A percentile compares a stretch with the other conserved stretches of the same genome.
Conservation (phyloP, 345 rosid genomes). For the Citrus maxima region DNA sequence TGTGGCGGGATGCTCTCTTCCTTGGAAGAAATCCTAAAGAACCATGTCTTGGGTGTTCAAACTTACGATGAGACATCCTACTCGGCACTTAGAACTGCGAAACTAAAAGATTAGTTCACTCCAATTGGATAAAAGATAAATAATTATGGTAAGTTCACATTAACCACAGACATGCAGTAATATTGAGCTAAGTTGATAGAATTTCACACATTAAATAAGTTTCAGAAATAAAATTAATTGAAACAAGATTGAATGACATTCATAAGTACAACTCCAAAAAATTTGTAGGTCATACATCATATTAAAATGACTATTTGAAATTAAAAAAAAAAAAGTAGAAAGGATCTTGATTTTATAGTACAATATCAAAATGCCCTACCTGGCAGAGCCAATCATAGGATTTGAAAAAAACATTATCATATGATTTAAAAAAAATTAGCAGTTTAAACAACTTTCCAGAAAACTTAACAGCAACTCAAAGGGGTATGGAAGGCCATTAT, state of each 20-base stretch:
- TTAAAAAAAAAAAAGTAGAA: neutral
- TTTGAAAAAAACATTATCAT: neutral
- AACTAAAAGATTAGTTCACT: constrained; percentile 7
- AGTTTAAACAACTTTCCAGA: neutral
- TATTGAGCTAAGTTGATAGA: neutral
- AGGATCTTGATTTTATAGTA: neutral
- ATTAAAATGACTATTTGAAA: neutral
- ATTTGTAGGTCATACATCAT: neutral
- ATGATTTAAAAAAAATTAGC: neutral
- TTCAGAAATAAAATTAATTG: neutral
- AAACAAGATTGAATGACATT: neutral
- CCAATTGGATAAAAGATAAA: no score
- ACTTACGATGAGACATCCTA: constrained; percentile 90
- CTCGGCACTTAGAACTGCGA: constrained; percentile 26
- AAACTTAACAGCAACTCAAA: neutral
- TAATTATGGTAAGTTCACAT: neutral
- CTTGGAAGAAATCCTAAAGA: constrained; percentile 92
- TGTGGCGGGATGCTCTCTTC: constrained; percentile 72
- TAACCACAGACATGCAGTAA: neutral
- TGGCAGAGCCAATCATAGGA: neutral
- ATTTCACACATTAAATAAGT: neutral
- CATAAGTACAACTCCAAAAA: neutral
- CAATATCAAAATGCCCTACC: neutral
- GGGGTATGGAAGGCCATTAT: neutral
- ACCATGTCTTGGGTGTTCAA: constrained; percentile 93